Evolutionary conservation across 257 asterid species (phyloP).

Genomic region (Rhazya stricta): DNA sequence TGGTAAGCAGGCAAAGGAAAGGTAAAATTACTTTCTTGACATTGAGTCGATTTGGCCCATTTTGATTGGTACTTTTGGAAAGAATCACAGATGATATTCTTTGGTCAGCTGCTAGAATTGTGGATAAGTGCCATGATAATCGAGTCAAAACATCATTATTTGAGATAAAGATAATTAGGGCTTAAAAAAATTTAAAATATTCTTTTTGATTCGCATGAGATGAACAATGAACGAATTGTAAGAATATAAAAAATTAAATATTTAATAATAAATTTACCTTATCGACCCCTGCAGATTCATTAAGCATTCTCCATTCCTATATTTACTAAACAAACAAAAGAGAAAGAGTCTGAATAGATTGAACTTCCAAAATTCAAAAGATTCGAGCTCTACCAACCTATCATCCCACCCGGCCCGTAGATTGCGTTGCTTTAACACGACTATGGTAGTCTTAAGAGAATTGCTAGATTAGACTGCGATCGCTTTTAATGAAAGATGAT

Average conservation of each 20-base stretch:
- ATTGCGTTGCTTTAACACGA: neutral
- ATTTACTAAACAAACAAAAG: neutral
- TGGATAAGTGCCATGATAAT: neutral
- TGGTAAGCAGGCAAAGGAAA: no score
- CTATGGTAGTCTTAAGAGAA: neutral
- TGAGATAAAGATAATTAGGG: no score
- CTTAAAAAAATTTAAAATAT: no score
- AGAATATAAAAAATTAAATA: no score
- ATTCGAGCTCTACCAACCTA: neutral
- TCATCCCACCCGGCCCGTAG: neutral
- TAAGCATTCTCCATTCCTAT: no score
- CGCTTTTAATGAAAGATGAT: constrained; percentile 4
- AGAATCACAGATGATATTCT: neutral
- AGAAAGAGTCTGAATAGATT: neutral
- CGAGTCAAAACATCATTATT: no score
- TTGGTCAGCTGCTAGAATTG: neutral
- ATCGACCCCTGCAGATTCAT: no score
- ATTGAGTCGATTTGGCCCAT: neutral
- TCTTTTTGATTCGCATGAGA: no score
- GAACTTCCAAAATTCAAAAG: neutral
- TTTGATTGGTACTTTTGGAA: neutral
- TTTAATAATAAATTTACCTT: no score
- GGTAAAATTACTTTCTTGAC: no score
- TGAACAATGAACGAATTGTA: no score
- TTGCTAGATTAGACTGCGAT: neutral